Percentiles rank a stretch among this genome's conserved stretches.
phyloP scores from a whole-genome alignment of 495 filamentous ascomycete species.

The Neurospora hispaniola region DNA sequence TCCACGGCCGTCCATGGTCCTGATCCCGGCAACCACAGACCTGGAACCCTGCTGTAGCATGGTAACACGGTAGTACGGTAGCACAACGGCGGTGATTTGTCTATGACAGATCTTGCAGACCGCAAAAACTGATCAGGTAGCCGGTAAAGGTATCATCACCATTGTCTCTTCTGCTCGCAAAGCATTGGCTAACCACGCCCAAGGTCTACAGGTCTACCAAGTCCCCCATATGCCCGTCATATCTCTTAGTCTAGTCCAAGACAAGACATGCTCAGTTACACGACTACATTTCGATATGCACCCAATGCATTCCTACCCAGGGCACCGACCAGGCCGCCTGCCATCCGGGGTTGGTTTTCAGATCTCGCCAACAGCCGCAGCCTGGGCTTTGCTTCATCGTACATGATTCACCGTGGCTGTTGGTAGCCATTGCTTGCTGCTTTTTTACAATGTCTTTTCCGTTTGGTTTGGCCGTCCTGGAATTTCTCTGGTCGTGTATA shows the following conservation, averaged over 20 bases:
- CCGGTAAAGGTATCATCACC: background rate
- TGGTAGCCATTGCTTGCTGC: background rate
- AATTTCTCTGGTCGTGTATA: background rate
- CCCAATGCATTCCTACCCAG: background rate
- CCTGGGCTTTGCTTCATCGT: background rate
- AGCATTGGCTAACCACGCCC: background rate
- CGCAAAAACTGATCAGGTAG: background rate
- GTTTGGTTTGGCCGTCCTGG: background rate
- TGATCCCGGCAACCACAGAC: background rate
- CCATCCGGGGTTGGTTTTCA: background rate
- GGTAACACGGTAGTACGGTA: background rate
- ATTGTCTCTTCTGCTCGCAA: background rate
- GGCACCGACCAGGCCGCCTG: background rate
- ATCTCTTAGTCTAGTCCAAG: background rate
- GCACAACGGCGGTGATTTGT: background rate
- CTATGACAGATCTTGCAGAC: background rate
- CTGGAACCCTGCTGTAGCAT: background rate
- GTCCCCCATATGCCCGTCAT: background rate
- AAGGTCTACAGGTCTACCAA: background rate
- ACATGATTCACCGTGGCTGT: background rate
- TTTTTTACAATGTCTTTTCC: background rate
- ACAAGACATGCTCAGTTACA: background rate
- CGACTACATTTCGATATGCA: background rate
- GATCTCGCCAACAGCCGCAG: background rate
- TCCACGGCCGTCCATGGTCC: background rate